A percentile compares a stretch with the other conserved stretches of the same genome.
phyloP scores from a whole-genome alignment of 345 rosid species.

The Bruguiera sexangula region DNA sequence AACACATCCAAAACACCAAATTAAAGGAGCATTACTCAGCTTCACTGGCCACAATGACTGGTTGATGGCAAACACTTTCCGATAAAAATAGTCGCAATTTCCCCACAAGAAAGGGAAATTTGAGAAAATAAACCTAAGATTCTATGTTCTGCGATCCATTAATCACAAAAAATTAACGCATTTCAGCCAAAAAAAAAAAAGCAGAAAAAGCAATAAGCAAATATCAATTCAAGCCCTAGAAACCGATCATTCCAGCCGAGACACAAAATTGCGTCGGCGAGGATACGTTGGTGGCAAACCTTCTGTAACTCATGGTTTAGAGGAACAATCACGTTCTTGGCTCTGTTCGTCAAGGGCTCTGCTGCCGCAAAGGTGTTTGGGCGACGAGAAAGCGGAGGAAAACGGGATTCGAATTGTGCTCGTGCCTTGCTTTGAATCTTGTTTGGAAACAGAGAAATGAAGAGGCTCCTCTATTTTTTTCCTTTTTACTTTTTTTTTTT shows the following conservation, averaged over 20 bases:
- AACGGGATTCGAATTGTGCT: background rate
- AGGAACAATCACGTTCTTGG: background rate
- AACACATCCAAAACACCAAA: too few relatives aligned
- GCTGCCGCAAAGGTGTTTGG: background rate
- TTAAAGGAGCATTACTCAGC: too few relatives aligned
- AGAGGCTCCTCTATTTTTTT: too few relatives aligned
- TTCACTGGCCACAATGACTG: too few relatives aligned
- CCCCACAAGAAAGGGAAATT: too few relatives aligned
- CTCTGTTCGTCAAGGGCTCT: too few relatives aligned
- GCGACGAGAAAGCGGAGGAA: background rate
- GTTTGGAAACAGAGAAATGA: background rate
- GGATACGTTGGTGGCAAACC: constrained; percentile 1
- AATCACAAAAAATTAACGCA: background rate
- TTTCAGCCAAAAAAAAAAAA: too few relatives aligned
- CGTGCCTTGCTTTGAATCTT: background rate
- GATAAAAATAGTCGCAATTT: too few relatives aligned
- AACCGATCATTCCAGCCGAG: background rate
- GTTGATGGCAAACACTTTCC: too few relatives aligned
- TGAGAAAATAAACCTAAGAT: too few relatives aligned
- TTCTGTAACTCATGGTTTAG: constrained; percentile 15
- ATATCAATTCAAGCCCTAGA: background rate
- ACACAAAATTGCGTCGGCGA: background rate
- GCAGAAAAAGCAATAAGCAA: background rate
- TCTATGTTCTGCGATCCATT: too few relatives aligned
- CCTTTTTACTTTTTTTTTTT: too few relatives aligned